A percentile compares a stretch with the other conserved stretches of the same genome.
Conservation (phyloP, 371 early-diverging fungal species). For the Mucor irregularis region DNA sequence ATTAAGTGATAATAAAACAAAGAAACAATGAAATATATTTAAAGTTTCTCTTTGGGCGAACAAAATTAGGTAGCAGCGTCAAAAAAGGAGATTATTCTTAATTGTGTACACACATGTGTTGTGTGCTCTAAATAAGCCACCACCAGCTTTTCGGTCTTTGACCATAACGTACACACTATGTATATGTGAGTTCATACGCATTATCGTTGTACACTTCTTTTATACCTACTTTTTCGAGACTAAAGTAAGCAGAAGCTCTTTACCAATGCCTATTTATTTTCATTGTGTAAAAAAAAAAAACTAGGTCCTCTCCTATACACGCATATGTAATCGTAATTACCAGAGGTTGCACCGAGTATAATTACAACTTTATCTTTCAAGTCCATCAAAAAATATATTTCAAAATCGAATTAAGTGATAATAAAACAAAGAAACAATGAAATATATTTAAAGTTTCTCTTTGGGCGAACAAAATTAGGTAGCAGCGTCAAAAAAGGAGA, state of each 20-base stretch:
- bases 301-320: background rate
- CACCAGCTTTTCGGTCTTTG: conserved; percentile 17
- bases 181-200: background rate
- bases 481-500: background rate
- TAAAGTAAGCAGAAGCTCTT: conserved; percentile 15
- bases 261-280: conserved; percentile 43
- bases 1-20: too few species aligned
- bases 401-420: too few species aligned
- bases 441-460: background rate
- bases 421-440: background rate
- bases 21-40: background rate
- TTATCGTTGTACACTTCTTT: too few species aligned
- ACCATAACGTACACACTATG: background rate
- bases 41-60: background rate
- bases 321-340: conserved; percentile 2
- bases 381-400: conserved; percentile 17
- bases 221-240: conserved; percentile 26
- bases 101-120: background rate
- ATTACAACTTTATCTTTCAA: conserved; percentile 20
- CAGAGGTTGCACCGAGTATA: conserved; percentile 36
- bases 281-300: background rate
- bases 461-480: background rate
- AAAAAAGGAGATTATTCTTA: background rate
- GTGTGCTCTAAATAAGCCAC: too few species aligned
- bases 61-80: background rate